Percentiles rank a stretch among this genome's conserved stretches.
Conservation (phyloP, 495 filamentous ascomycete species). For the Hyaloscypha bicolor region DNA sequence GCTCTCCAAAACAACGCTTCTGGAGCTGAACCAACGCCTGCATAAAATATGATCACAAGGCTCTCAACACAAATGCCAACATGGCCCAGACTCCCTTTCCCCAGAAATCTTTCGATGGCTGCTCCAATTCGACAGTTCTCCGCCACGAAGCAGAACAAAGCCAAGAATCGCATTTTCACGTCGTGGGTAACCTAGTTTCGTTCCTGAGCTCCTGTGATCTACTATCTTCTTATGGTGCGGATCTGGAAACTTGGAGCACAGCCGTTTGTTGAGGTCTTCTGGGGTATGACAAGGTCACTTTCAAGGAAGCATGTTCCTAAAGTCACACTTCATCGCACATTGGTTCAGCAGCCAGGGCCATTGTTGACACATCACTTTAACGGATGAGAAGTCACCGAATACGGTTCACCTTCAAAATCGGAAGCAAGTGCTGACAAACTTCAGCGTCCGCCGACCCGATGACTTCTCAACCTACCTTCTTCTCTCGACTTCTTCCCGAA, state of each 20-base stretch:
- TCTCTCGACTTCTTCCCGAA: slow-evolving; percentile 56
- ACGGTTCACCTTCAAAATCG: neutral
- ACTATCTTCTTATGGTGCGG: neutral
- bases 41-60: slow-evolving; percentile 28
- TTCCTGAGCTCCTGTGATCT: neutral
- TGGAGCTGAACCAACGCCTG: neutral
- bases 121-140: slow-evolving; percentile 24
- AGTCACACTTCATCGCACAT: neutral
- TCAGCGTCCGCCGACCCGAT: slow-evolving; percentile 57
- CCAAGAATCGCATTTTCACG: slow-evolving; percentile 48
- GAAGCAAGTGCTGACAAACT: neutral
- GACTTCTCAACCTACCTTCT: slow-evolving; percentile 63
- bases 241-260: no score
- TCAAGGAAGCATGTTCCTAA: slow-evolving; percentile 9
- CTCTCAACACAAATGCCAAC: slow-evolving; percentile 9
- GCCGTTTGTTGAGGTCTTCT: neutral
- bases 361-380: no score
- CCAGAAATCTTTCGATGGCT: neutral
- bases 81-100: neutral
- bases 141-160: slow-evolving; percentile 21
- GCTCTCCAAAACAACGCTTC: neutral
- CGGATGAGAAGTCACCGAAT: neutral
- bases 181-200: slow-evolving; percentile 41
- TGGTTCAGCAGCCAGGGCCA: no score
- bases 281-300: neutral